Evolutionary conservation across 1,284 basidiomycete genomes (phyloP).

Genomic region (Sparassis latifolia): DNA sequence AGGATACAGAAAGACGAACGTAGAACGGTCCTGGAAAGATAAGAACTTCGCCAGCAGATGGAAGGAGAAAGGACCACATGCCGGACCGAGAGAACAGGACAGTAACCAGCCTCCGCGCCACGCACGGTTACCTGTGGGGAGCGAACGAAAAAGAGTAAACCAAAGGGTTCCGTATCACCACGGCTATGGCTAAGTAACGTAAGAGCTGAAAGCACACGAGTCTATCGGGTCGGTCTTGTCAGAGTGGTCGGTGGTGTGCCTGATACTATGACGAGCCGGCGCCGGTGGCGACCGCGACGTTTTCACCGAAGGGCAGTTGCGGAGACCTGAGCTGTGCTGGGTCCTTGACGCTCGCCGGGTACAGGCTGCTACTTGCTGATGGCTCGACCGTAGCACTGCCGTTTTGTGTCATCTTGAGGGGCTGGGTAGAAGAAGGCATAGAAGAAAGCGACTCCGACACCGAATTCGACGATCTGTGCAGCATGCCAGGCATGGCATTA

Average conservation of each 20-base stretch:
- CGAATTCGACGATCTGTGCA: slow-evolving; percentile 31
- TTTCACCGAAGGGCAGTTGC: slow-evolving; percentile 59
- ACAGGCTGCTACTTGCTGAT: slow-evolving; percentile 24
- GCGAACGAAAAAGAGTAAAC: slow-evolving; percentile 9
- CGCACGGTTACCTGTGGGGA: slow-evolving; percentile 12
- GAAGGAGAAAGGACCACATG: slow-evolving; percentile 4
- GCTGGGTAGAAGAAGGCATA: slow-evolving; percentile 9
- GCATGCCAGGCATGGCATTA: slow-evolving; percentile 29
- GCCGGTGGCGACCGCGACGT: slow-evolving; percentile 49
- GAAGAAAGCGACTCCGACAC: slow-evolving; percentile 16
- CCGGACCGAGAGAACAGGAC: slow-evolving; percentile 5
- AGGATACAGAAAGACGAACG: slow-evolving; percentile 7
- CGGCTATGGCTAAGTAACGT: slow-evolving; percentile 11
- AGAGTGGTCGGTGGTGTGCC: slow-evolving; percentile 2
- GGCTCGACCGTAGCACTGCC: slow-evolving; percentile 14
- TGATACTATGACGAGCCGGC: slow-evolving; percentile 41
- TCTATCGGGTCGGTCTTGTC: slow-evolving; percentile 4
- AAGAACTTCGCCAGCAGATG: slow-evolving; percentile 10
- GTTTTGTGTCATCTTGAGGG: slow-evolving; percentile 18
- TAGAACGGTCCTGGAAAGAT: slow-evolving; percentile 5
- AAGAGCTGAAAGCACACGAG: slow-evolving; percentile 5
- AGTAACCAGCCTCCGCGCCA: slow-evolving; percentile 1
- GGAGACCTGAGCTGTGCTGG: slow-evolving; percentile 51
- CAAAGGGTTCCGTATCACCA: slow-evolving; percentile 8
- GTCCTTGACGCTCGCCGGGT: slow-evolving; percentile 35